phyloP scores from a whole-genome alignment of 495 filamentous ascomycete species.

The Terfezia boudieri region DNA sequence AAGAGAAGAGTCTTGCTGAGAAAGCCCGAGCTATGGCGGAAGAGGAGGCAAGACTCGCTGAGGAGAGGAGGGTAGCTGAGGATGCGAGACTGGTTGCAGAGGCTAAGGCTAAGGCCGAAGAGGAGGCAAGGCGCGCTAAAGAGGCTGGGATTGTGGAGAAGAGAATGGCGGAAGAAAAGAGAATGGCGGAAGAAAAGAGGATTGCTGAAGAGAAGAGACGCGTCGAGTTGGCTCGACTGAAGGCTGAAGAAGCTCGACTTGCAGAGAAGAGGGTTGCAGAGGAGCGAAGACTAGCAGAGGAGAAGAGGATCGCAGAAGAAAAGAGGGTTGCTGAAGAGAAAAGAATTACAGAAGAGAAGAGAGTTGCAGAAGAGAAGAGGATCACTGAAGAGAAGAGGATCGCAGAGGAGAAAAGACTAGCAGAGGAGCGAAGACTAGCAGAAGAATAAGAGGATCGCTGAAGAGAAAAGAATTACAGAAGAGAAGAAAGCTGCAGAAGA shows the following conservation, averaged over 20 bases:
- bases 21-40: not conserved
- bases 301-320: conserved; percentile 1
- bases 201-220: not conserved
- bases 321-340: not conserved
- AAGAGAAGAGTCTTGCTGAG: not conserved
- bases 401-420: not conserved
- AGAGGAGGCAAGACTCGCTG: not conserved
- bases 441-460: not conserved
- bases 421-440: not conserved
- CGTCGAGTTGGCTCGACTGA: not conserved
- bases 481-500: not conserved
- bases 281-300: not conserved
- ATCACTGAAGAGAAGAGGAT: not conserved
- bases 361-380: not conserved
- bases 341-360: not conserved
- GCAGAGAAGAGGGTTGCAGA: not conserved
- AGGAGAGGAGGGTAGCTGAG: not conserved
- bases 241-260: not conserved
- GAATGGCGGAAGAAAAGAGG: not conserved
- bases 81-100: conserved; percentile 1
- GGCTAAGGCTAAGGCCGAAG: not conserved
- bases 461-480: not conserved
- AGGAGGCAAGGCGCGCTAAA: not conserved
- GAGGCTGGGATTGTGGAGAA: not conserved
- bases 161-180: not conserved